These are phyloP conservation scores for Plenodomus lindquistii DNA, from an alignment of 2,329 filamentous ascomycete genomes.

Conservation along the genomic window DNA sequence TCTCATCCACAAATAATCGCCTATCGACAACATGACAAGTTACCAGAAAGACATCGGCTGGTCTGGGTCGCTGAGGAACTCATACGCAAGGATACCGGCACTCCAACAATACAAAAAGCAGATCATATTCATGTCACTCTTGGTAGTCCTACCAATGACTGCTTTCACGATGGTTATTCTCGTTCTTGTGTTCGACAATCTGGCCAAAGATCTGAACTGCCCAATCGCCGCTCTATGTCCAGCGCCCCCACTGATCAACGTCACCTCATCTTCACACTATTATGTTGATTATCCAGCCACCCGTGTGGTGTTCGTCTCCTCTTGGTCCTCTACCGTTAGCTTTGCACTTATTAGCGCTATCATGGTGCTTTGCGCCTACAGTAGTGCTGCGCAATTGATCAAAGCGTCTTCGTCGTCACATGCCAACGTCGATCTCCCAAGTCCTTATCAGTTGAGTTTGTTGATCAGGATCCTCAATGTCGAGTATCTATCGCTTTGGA, in stretches of 20 bases:
- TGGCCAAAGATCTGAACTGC: no score
- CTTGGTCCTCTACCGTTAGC: conserved; percentile 5
- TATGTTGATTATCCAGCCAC: conserved; percentile 3
- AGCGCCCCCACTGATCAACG: no score
- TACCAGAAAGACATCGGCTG: no score
- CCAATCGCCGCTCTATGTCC: conserved; percentile 1
- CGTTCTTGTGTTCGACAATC: no score
- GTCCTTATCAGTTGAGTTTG: neutral
- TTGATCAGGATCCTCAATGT: neutral
- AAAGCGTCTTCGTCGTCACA: neutral
- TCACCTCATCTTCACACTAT: neutral
- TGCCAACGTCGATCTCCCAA: neutral
- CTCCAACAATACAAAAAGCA: no score
- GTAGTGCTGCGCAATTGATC: neutral
- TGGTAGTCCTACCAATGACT: no score
- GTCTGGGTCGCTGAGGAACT: no score
- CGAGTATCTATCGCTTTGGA: neutral
- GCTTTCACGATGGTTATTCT: no score
- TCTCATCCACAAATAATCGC: no score
- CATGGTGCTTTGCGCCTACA: conserved; percentile 5
- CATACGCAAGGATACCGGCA: no score
- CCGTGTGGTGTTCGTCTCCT: conserved; percentile 3
- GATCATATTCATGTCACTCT: no score
- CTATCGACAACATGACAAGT: no score
- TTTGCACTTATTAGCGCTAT: conserved; percentile 1